Conservation (phyloP, 108 stramenopile genomes). For the Nitzschia sp. region DNA sequence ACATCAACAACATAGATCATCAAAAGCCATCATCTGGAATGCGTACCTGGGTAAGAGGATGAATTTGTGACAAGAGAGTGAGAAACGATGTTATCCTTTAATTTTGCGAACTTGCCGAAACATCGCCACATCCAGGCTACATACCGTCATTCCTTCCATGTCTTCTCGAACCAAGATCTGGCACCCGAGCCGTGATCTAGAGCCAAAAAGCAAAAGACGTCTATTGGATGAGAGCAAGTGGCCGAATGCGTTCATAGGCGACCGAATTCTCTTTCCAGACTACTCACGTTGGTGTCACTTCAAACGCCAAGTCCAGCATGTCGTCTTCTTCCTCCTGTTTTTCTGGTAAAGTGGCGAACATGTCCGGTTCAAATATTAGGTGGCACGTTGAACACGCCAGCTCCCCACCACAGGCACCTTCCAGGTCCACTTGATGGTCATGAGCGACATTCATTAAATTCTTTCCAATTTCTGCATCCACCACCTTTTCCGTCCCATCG, state of each 20-base stretch:
- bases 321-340: conserved; percentile 97
- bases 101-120: too few species aligned
- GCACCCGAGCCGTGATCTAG: conserved; percentile 92
- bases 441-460: conserved; percentile 83
- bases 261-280: not conserved
- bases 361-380: conserved; percentile 87
- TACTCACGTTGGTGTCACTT: conserved; percentile 94
- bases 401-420: conserved; percentile 89
- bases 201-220: not conserved
- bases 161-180: conserved; percentile 92
- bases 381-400: conserved; percentile 93
- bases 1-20: too few species aligned
- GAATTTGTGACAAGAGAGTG: not conserved
- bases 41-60: conserved; percentile 43
- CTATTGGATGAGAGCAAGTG: too few species aligned
- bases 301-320: conserved; percentile 98
- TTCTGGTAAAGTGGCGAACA: conserved; percentile 85
- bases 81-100: too few species aligned
- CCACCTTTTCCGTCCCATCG: conserved; percentile 65
- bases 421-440: conserved; percentile 87
- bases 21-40: conserved; percentile 92
- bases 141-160: conserved; percentile 84
- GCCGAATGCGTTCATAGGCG: not conserved
- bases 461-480: conserved; percentile 73
- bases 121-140: not conserved